A percentile compares a stretch with the other conserved stretches of the same genome.
Evolutionary conservation across 176 grass and related monocot species (phyloP).

Genomic region (Chloris gayana): DNA sequence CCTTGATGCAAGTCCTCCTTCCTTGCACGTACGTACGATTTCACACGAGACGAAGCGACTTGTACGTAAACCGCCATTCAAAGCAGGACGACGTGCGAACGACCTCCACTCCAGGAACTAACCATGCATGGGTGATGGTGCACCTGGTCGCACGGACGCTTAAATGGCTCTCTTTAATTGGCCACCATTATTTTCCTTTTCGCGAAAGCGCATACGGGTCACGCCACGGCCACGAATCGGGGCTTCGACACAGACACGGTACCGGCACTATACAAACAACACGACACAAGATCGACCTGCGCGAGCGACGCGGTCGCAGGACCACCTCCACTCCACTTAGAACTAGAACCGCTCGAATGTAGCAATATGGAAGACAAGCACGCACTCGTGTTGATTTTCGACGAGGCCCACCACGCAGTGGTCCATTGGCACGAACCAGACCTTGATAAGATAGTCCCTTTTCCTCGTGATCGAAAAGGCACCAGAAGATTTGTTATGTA

Average conservation of each 20-base stretch:
- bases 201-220: neutral
- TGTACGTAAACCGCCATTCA: too few relatives aligned
- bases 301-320: neutral
- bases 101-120: neutral
- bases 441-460: neutral
- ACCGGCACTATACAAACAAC: neutral
- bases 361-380: neutral
- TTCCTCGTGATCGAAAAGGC: neutral
- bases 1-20: neutral
- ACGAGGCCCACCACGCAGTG: neutral
- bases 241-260: neutral
- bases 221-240: neutral
- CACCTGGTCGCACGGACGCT: neutral
- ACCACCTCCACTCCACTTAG: conserved; percentile 1
- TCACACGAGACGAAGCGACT: neutral
- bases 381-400: neutral
- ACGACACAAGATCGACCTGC: too few relatives aligned
- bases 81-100: too few relatives aligned
- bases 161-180: too few relatives aligned
- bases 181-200: too few relatives aligned
- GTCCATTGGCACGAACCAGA: neutral
- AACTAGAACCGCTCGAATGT: neutral
- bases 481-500: neutral
- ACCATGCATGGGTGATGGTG: neutral
- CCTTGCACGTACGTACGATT: neutral